Base-by-base conservation (phyloP, 345 rosid species). In the Citropsis articulata region DNA sequence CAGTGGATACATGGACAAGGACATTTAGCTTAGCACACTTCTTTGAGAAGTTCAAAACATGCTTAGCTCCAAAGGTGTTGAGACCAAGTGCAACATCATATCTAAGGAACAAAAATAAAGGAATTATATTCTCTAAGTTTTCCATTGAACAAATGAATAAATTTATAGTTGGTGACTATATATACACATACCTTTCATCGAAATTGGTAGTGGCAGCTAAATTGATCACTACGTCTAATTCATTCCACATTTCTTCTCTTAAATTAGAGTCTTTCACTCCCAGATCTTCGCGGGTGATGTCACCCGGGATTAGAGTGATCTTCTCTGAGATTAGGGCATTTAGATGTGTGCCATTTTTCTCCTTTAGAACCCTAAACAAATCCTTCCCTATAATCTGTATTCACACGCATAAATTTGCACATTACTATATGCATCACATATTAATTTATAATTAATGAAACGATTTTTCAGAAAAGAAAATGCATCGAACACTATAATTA, bases 201-300 rank as follows among this genome's bases (percentile, higher is more conserved):
- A 94, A 94, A 76, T 81, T 86, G 55, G 93, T 91, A 5, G 91
- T 87, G 66, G 93, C 98, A 1, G 97, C 98, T 24, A 89, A 83
- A 81, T 94, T 92, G 38, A 94, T 69, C 10, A 92, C 67, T 40
- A 86, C 68, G 30, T 94, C 91, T 9, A 91, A 50, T 75, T 91
- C 87, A 40, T 63, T 84, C 78, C 63, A 70, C 85, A 92, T 86
- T 61, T 85, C 78, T 69, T 90, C 81, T 33, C 75, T 81, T 69
- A 92, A 78, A 60, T 33, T 78, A 22, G 72, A 45, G 50, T 86
- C 87, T 48, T 80, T 77, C 7, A 90, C 9, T 65, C 96, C 96
- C 67, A 91, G 76, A 65, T 86, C 84, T 56, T 84, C 84, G 24
- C 53, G 19, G 5, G 91, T 79, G 25, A 92, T 83, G 78, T 92